Conservation (phyloP, 306 rosid species). For the Nissolia schottii region DNA sequence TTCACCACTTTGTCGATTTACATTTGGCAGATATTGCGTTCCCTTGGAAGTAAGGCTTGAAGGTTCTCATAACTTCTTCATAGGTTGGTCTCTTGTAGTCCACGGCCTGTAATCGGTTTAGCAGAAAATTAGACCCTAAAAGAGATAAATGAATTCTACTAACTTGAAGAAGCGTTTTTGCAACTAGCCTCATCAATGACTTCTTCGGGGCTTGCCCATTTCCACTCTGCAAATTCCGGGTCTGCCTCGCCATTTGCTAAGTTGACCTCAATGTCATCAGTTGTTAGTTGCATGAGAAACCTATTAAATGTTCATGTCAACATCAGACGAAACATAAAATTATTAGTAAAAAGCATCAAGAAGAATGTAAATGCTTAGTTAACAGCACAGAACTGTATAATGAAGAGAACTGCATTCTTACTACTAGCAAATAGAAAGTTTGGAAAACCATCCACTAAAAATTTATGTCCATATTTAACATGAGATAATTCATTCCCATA, state of each 20-base stretch:
- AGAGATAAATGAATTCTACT: background rate
- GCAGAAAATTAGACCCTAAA: conserved; percentile 3
- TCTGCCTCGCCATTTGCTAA: conserved; percentile 84
- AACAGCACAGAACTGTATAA: background rate
- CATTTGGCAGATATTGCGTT: conserved; percentile 62
- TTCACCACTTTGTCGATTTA: conserved; percentile 93
- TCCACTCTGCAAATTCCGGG: conserved; percentile 93
- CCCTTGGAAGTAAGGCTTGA: conserved; percentile 66
- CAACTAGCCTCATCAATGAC: conserved; percentile 78
- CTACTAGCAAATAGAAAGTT: background rate
- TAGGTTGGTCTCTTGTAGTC: conserved; percentile 98
- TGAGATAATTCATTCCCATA: too few relatives aligned
- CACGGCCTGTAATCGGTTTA: conserved; percentile 70
- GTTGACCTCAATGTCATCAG: conserved; percentile 74
- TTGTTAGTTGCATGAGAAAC: conserved; percentile 82
- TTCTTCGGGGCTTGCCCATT: conserved; percentile 87
- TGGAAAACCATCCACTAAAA: background rate
- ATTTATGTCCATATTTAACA: background rate
- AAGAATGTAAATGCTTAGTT: background rate
- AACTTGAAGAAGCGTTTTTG: background rate
- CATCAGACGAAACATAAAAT: conserved; percentile 5
- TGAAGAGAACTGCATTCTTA: background rate
- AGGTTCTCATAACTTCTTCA: conserved; percentile 79
- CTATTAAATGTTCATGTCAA: conserved; percentile 38
- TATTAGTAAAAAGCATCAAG: background rate